These are phyloP conservation scores for Komagataea norvegica DNA, from an alignment of 1,139 yeast species.

Conservation along the genomic window DNA sequence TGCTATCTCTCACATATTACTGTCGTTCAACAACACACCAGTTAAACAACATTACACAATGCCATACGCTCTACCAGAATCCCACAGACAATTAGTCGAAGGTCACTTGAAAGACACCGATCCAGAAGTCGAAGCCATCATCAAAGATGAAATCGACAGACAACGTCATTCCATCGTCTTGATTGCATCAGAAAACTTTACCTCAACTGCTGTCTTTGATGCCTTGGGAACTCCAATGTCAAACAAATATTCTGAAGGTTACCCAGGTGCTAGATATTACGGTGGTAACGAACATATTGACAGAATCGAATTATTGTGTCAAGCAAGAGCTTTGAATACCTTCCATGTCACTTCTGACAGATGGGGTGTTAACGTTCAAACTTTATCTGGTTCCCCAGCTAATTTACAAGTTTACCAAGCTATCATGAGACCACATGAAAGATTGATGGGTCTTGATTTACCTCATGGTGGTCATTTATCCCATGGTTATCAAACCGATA, in stretches of 20 bases:
- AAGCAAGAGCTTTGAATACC: conserved; percentile 86
- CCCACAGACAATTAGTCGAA: conserved; percentile 63
- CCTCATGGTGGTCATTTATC: conserved; percentile 99
- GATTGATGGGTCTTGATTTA: conserved; percentile 94
- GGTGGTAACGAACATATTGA: conserved; percentile 95
- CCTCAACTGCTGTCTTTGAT: conserved; percentile 93
- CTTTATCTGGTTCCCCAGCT: conserved; percentile 96
- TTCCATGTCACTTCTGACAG: conserved; percentile 72
- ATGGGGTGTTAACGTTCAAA: conserved; percentile 98
- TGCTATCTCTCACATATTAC: too few relatives aligned
- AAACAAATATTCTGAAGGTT: conserved; percentile 83
- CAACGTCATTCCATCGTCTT: conserved; percentile 92
- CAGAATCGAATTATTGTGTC: conserved; percentile 87
- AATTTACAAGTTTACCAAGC: conserved; percentile 96
- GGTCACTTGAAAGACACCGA: conserved; percentile 70
- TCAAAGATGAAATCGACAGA: conserved; percentile 84
- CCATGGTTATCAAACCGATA: conserved; percentile 96
- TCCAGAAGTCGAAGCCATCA: conserved; percentile 78
- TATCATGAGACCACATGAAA: conserved; percentile 87
- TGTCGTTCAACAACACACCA: too few relatives aligned
- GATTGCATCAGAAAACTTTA: conserved; percentile 96
- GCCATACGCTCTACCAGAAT: conserved; percentile 60
- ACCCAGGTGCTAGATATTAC: conserved; percentile 85
- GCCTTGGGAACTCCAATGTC: conserved; percentile 97
- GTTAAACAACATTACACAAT: conserved; percentile 13